Evolutionary conservation across 495 filamentous ascomycete species (phyloP).

Genomic region (Penicillium dipodomyicola): DNA sequence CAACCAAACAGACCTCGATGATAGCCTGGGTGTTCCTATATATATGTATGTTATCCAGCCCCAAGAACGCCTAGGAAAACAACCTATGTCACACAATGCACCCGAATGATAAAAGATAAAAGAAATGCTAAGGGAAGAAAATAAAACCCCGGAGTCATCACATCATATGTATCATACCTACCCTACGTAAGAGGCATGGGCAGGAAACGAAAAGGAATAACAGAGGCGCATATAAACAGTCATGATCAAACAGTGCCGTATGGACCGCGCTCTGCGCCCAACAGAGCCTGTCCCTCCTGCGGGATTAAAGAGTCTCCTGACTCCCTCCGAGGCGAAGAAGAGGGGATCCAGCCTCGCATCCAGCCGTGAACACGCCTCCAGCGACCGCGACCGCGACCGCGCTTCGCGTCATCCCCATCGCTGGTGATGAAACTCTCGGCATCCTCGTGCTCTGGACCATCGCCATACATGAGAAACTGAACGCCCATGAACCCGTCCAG

Average conservation of each 20-base stretch:
- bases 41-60: background rate
- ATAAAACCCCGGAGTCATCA: constrained; percentile 12
- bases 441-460: constrained; percentile 34
- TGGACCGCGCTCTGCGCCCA: constrained; percentile 30
- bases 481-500: constrained; percentile 64
- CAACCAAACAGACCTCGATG: no score
- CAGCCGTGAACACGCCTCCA: constrained; percentile 61
- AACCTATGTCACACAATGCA: background rate
- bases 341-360: constrained; percentile 70
- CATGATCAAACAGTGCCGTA: constrained; percentile 38
- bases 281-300: constrained; percentile 36
- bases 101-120: background rate
- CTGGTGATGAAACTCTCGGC: constrained; percentile 20
- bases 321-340: constrained; percentile 31
- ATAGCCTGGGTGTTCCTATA: background rate
- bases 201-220: constrained; percentile 2
- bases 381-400: constrained; percentile 38
- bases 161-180: constrained; percentile 20
- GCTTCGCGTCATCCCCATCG: constrained; percentile 35
- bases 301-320: constrained; percentile 4
- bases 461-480: constrained; percentile 62
- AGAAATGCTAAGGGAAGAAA: background rate
- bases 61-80: background rate
- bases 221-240: constrained; percentile 2
- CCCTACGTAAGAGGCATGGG: background rate